These are phyloP conservation scores for Sechiopsis laciniata DNA, from an alignment of 306 rosid genomes.

Conservation along the genomic window DNA sequence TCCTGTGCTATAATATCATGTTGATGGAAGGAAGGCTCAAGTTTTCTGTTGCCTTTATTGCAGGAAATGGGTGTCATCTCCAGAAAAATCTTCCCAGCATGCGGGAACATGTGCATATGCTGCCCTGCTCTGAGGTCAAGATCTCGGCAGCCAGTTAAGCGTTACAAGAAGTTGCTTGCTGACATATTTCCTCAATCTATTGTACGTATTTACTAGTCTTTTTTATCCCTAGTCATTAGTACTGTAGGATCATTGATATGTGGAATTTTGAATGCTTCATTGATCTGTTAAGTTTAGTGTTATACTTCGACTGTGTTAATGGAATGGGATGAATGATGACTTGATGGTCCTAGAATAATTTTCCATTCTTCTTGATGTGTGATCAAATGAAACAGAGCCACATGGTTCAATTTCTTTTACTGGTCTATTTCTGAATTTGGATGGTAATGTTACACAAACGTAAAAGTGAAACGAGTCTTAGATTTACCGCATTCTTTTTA, in stretches of 20 bases:
- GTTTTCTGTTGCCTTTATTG: slow-evolving; percentile 20
- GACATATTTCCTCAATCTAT: slow-evolving; percentile 87
- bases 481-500: background rate
- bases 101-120: slow-evolving; percentile 91
- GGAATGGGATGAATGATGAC: background rate
- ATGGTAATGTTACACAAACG: background rate
- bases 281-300: background rate
- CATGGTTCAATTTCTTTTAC: background rate
- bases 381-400: background rate
- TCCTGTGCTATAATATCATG: background rate
- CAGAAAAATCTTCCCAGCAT: slow-evolving; percentile 86
- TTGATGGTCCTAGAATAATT: background rate
- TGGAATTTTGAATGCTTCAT: background rate
- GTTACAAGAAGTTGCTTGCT: slow-evolving; percentile 76
- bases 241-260: background rate
- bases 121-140: slow-evolving; percentile 97
- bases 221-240: background rate
- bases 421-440: background rate
- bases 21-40: slow-evolving; percentile 16
- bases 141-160: slow-evolving; percentile 91
- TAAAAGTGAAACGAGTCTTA: background rate
- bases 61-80: slow-evolving; percentile 90
- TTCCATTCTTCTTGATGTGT: slow-evolving; percentile 1
- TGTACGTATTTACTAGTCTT: slow-evolving; percentile 32
- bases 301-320: background rate